phyloP scores from a whole-genome alignment of 2,329 filamentous ascomycete genomes.

The Myrmaecium sp. region DNA sequence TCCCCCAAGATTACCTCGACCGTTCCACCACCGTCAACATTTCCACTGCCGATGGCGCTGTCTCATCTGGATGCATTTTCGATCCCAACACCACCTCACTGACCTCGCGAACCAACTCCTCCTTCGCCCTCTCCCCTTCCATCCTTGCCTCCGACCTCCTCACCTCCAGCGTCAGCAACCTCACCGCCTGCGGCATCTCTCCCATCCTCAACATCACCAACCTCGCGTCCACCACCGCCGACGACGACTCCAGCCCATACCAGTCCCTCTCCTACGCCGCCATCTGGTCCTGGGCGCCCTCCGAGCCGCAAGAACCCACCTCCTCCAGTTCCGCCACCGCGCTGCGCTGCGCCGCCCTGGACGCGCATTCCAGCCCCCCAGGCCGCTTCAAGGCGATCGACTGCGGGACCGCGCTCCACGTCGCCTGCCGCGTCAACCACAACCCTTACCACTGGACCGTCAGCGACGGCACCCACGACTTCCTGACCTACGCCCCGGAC shows the following conservation, averaged over 20 bases:
- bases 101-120: slow-evolving; percentile 32
- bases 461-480: slow-evolving; percentile 21
- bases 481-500: no score
- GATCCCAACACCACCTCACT: slow-evolving; percentile 17
- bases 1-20: slow-evolving; percentile 29
- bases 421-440: slow-evolving; percentile 37
- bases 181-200: slow-evolving; percentile 43
- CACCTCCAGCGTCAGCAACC: slow-evolving; percentile 17
- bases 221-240: slow-evolving; percentile 34
- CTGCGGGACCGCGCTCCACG: slow-evolving; percentile 34
- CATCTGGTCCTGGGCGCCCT: slow-evolving; percentile 43
- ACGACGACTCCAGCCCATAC: slow-evolving; percentile 30
- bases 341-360: slow-evolving; percentile 39
- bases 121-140: slow-evolving; percentile 14
- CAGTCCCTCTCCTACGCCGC: slow-evolving; percentile 32
- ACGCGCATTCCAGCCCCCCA: slow-evolving; percentile 21
- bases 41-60: slow-evolving; percentile 20
- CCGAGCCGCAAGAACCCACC: slow-evolving; percentile 35
- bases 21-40: slow-evolving; percentile 17
- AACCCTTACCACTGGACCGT: slow-evolving; percentile 43
- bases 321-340: slow-evolving; percentile 10
- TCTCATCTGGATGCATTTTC: slow-evolving; percentile 39
- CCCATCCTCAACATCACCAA: slow-evolving; percentile 38
- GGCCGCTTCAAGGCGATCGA: slow-evolving; percentile 43
- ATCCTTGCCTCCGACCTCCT: slow-evolving; percentile 10